Evolutionary conservation across 2,329 filamentous ascomycete species (phyloP).

Genomic region (Ophiocordyceps robertsii): DNA sequence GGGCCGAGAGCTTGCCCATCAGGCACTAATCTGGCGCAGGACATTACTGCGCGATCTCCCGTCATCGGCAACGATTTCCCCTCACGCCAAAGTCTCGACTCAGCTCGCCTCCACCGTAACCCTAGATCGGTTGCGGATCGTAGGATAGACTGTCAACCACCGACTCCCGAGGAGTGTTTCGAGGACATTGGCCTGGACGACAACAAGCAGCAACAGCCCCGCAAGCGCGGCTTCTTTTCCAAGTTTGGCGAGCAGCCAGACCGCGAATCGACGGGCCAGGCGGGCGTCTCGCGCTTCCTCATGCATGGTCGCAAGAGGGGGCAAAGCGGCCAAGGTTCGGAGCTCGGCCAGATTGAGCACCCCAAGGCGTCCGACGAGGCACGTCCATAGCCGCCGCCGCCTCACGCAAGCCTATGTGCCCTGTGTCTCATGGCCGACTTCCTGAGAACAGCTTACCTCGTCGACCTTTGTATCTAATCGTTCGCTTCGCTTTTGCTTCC

Average conservation of each 20-base stretch:
- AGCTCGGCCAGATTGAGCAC: slow-evolving; percentile 52
- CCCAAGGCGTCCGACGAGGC: slow-evolving; percentile 12
- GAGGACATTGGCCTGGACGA: slow-evolving; percentile 89
- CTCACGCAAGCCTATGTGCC: neutral
- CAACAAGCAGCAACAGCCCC: slow-evolving; percentile 30
- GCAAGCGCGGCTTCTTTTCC: slow-evolving; percentile 62
- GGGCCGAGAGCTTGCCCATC: neutral
- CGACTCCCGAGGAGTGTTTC: slow-evolving; percentile 68
- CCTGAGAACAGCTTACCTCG: too few relatives aligned
- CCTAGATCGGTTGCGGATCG: slow-evolving; percentile 48
- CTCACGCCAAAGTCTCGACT: slow-evolving; percentile 73
- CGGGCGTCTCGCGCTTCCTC: slow-evolving; percentile 44
- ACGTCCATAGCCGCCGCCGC: neutral
- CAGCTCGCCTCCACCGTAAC: slow-evolving; percentile 48
- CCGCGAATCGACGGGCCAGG: slow-evolving; percentile 18
- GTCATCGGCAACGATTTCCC: slow-evolving; percentile 44
- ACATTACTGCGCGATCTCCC: slow-evolving; percentile 80
- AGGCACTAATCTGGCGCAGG: slow-evolving; percentile 35
- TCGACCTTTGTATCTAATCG: too few relatives aligned
- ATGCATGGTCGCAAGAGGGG: slow-evolving; percentile 60
- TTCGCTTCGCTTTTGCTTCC: too few relatives aligned
- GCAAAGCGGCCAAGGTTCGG: slow-evolving; percentile 50
- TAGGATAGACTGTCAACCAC: slow-evolving; percentile 43
- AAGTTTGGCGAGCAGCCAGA: slow-evolving; percentile 51
- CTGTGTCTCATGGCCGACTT: neutral